Base-by-base conservation (phyloP, 1,284 basidiomycete species). In the Trametes pubescens region DNA sequence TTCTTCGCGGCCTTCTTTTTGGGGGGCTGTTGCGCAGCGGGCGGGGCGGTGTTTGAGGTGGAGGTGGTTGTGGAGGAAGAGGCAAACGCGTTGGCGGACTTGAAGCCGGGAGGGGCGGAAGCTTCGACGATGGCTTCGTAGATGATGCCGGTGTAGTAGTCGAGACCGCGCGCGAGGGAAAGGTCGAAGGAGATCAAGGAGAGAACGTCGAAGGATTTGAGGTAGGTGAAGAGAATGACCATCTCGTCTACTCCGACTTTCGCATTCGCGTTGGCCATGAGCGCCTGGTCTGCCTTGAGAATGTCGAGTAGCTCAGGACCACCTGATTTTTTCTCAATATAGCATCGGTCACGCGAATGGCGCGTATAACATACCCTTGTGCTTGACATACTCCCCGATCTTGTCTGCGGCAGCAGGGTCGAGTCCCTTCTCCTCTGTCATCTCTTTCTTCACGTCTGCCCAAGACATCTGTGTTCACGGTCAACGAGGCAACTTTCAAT, bases 121-220 rank as follows among this genome's bases (percentile, higher is more conserved):
- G 90, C 94, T 72, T 94, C 94, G 26, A 95, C 94, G 71, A 96
- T 87, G 46, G 95, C 98, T 80, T 99, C 98, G 81, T 98, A 99
- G 76, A 99, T 99, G 74, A 99, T 90, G 44, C 98, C 97, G 1
- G 97, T 99, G 81, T 99, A 99, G 80, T 99, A 99, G 78, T 99
- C 98, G 40, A 99, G 86, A 26, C 97, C 97, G 38, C 98, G 90
- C 9, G 98, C 98, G 24, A 99, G 87, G 9, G 95, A 97, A 71
- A 99, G 87, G 79, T 99, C 97, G 76, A 99, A 99, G 9, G 94
- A 96, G 74, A 99, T 87, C 92, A 95, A 59, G 57, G 47, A 34
- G n/a, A 91, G 73, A 29, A 96, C 87, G 43, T 87, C 86, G 78
- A 95, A 98, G 1, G 94, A 88, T 47, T 88, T 84, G 16, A 99